Base-by-base conservation (phyloP, 768 basidiomycete genomes). In the Tricholoma terreum region DNA sequence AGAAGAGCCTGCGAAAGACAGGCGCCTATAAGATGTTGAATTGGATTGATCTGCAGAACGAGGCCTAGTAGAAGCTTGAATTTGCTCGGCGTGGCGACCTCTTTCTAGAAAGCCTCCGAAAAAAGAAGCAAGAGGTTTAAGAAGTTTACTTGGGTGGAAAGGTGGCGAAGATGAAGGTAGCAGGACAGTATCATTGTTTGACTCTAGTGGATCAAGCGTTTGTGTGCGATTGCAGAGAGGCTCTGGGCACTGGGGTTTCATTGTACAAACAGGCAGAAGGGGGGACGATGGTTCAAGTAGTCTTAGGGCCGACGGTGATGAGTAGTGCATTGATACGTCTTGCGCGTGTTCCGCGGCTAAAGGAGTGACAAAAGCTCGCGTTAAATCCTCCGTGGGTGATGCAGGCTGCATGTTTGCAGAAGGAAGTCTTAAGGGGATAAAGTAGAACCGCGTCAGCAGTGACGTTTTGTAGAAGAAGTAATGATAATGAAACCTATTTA, bases 21-120 rank as follows among this genome's bases (percentile, higher is more conserved):
- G 17, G 15, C 14, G 6, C 22, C 5, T 31, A 8, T 48, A 30
- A 43, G 19, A 43, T 40, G 15, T 8, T 12, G 36, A 17, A 12
- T 30, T 52, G 34, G 8, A n/a, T 48, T 30, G 15, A 7, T 4
- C 30, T 30, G 46, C 27, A 24, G 27, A 10, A 21, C 19, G 35
- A 31, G 46, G 15, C 2, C 21, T 24, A 21, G 40, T 54, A 21
- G 48, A 14, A 11, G 45, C n/a, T 35, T 61, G 58, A 7, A 48
- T 49, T 31, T 49, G 46, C n/a, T 31, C 46, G 30, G 69, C 72
- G 40, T 58, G 61, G 4, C 74, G 73, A 3, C 73, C 70, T 24
- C 70, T 75, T 55, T 73, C 71, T 17, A 75, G 54, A 45, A 78
- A 74, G 14, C 59, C 63, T 46, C 71, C 69, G 38, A 77, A 65